Base-by-base conservation (phyloP, 192 early-diverging fungal species). In the Podila epigama region DNA sequence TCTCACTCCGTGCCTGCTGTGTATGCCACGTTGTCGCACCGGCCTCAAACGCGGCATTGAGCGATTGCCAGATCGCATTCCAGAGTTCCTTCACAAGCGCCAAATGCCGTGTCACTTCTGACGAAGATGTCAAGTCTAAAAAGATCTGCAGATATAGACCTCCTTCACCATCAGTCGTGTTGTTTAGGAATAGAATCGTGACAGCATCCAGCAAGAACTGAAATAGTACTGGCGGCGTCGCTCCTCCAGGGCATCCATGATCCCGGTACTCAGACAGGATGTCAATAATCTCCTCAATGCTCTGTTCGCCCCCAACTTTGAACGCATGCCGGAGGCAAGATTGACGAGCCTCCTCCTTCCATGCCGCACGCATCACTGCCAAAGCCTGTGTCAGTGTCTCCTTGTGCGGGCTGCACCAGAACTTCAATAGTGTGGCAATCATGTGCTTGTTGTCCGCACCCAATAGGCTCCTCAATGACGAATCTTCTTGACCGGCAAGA, bases 71-170 rank as follows among this genome's bases (percentile, higher is more conserved):
- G 31, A 75, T 75, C 8, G 72, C 67, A 29, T 75, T 60, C 72
- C 72, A 75, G 3, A 75, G 59, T 10, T 56, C 53, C 35, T 75
- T 75, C 10, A 75, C 66, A 11, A 75, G 28, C 8, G 64, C 40
- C 20, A 75, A 5, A 42, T 75, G 72, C 16, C 60, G 64, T 22
- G 44, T 65, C 6, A 75, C 55, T 13, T 75, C 72, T 37, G 67
- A 60, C 0, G 72, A 75, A 1, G 72, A 75, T 25, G 65, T 58
- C 44, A 75, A 65, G 5, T 57, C 66, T 22, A 75, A 34, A 34
- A 75, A 75, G 35, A 75, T 75, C 16, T 67, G 65, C 35, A 75
- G 64, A 58, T 75, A 75, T 11, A 75, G 72, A 1, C 72, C 72
- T 58, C 72, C 72, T 34, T 75, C 72, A 7, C 72, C 72, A 36